Evolutionary conservation across 2,329 filamentous ascomycete genomes (phyloP).

Genomic region (Claviceps spartinae): DNA sequence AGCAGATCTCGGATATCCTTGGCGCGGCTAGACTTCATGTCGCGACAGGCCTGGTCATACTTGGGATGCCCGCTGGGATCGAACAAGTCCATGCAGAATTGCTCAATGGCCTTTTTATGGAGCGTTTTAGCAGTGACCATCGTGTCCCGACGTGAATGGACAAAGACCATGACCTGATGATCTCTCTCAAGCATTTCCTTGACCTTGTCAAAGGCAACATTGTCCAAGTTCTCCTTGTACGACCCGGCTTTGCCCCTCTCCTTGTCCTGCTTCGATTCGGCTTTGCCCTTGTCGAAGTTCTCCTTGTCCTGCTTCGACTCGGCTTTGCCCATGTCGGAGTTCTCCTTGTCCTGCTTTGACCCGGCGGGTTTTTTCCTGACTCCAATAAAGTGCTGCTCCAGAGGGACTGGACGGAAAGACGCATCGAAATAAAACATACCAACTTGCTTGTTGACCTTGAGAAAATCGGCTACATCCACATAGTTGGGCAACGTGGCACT

Average conservation of each 20-base stretch:
- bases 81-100: constrained; percentile 68
- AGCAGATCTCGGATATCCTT: constrained; percentile 80
- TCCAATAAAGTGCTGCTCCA: constrained; percentile 95
- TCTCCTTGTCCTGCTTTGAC: constrained; percentile 47
- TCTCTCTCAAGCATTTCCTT: constrained; percentile 78
- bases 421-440: constrained; percentile 95
- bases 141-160: constrained; percentile 92
- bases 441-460: constrained; percentile 86
- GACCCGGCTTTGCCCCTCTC: constrained; percentile 59
- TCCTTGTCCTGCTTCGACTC: constrained; percentile 71
- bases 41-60: constrained; percentile 66
- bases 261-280: too few relatives aligned
- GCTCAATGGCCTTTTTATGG: constrained; percentile 72
- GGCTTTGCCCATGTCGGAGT: constrained; percentile 85
- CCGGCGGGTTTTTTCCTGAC: constrained; percentile 67
- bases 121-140: constrained; percentile 76
- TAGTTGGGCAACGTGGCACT: constrained; percentile 96
- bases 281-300: constrained; percentile 55
- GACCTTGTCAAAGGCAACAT: constrained; percentile 84
- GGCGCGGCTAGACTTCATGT: constrained; percentile 76
- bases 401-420: constrained; percentile 87
- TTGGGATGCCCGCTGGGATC: constrained; percentile 66
- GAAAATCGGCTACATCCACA: constrained; percentile 88
- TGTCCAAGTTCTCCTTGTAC: constrained; percentile 80
- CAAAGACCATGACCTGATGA: constrained; percentile 99